Evolutionary conservation across 371 early-diverging fungal genomes (phyloP), one percentile per base, ranked within the genome.

Genomic region (Rhizopus stolonifer): DNA sequence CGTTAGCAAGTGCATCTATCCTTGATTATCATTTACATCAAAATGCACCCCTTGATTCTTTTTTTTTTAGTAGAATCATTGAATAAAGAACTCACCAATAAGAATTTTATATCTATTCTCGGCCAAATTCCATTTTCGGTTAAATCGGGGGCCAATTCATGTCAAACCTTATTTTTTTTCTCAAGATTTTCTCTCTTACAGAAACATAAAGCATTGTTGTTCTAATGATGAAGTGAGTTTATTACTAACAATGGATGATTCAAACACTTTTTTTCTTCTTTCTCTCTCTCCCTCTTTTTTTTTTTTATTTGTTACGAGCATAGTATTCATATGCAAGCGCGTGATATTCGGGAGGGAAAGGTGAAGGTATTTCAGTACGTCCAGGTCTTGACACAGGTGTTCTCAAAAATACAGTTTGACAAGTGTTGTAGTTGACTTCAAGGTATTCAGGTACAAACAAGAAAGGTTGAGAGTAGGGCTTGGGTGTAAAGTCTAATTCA

Each of bases 381-480:
- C 86, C 83, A 25, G 95, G 93, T 67, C 91, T 82, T 14, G 91
- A 89, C 46, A 92, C 82, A 22, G 98, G 96, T 29, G 87, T 70
- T 52, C 96, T 87, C 51, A 98, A 72, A 66, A 94, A 94, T 42
- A 93, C 86, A 17, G 85, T 76, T 26, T 90, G 88, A 82, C 94
- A 93, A 10, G 92, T 94, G 64, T 86, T 86, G 78, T 93, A 98
- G 77, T 94, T 89, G 60, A 96, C 96, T 80, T 98, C 96, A 34
- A 96, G 88, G 69, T 98, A 98, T 55, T 92, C 88, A 17, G 98
- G 98, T 13, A 92, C 81, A 69, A 96, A 98, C 84, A 96, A 82
- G 82, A 89, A 95, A n/a, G 96, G 96, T 60, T 92, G 92, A 69
- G 90, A 89, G 71, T 80, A 96, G 13, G 88, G 86, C 23, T 79